phyloP scores from a whole-genome alignment of 2,329 filamentous ascomycete species.

The Colletotrichum cereale region DNA sequence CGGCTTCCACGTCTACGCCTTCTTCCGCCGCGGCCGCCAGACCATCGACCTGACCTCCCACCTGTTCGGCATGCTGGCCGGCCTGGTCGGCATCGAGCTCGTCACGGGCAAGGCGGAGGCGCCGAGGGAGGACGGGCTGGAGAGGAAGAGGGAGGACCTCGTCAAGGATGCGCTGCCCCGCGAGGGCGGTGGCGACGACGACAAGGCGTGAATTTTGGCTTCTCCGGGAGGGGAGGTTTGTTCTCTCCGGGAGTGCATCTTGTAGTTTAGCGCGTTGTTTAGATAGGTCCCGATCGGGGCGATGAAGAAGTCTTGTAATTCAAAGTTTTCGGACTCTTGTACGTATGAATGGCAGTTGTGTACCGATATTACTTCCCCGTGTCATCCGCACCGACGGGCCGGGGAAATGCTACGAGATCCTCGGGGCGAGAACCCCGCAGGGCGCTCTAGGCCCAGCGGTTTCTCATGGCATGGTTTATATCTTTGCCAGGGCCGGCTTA shows the following conservation, averaged over 20 bases:
- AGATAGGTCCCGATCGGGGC: not conserved
- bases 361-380: not conserved
- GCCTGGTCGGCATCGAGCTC: constrained; percentile 56
- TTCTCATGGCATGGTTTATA: not conserved
- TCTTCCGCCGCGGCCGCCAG: constrained; percentile 57
- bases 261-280: not conserved
- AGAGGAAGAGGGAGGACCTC: constrained; percentile 16
- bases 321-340: too few relatives aligned
- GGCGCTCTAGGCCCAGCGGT: too few relatives aligned
- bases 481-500: not conserved
- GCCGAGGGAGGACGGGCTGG: constrained; percentile 32
- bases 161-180: constrained; percentile 29
- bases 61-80: constrained; percentile 63
- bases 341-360: not conserved
- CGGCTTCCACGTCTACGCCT: constrained; percentile 62
- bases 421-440: too few relatives aligned
- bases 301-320: too few relatives aligned
- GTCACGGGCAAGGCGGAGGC: constrained; percentile 46
- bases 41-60: constrained; percentile 66
- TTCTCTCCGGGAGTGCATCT: not conserved
- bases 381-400: not conserved
- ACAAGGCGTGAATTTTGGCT: not conserved
- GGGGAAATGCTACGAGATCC: not conserved
- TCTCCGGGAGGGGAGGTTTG: not conserved
- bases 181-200: not conserved